These are phyloP conservation scores for Blastocystis sp. DNA, from an alignment of 352 stramenopile species.

Conservation along the genomic window DNA sequence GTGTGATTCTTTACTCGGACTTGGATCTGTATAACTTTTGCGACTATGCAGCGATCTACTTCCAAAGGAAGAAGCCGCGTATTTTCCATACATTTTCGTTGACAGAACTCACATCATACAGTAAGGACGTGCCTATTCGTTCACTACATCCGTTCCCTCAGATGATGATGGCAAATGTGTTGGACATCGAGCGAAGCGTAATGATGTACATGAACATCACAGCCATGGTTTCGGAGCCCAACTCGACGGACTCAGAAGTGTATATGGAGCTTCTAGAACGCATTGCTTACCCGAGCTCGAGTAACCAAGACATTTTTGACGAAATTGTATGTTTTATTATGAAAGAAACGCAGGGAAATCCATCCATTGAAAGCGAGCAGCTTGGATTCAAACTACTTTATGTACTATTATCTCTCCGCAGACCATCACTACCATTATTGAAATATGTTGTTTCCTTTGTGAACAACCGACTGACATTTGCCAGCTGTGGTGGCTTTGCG, in stretches of 20 bases:
- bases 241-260: not conserved
- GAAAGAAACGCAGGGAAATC: constrained; percentile 19
- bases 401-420: not conserved
- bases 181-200: constrained; percentile 15
- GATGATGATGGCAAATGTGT: not conserved
- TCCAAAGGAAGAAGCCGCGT: constrained; percentile 36
- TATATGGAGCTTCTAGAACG: not conserved
- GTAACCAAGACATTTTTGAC: constrained; percentile 14
- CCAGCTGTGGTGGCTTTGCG: not conserved
- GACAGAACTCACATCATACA: constrained; percentile 11
- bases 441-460: constrained; percentile 35
- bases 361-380: not conserved
- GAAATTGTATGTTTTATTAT: constrained; percentile 40
- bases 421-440: not conserved
- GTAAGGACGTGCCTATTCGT: not conserved
- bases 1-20: not conserved
- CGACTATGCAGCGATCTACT: constrained; percentile 42
- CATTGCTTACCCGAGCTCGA: not conserved
- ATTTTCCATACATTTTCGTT: constrained; percentile 15
- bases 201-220: constrained; percentile 48
- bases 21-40: not conserved
- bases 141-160: not conserved
- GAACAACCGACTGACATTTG: not conserved
- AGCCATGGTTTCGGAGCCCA: not conserved
- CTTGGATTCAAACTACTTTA: constrained; percentile 1